Conservation (phyloP, 192 early-diverging fungal genomes). For the Spizellomyces sp. region DNA sequence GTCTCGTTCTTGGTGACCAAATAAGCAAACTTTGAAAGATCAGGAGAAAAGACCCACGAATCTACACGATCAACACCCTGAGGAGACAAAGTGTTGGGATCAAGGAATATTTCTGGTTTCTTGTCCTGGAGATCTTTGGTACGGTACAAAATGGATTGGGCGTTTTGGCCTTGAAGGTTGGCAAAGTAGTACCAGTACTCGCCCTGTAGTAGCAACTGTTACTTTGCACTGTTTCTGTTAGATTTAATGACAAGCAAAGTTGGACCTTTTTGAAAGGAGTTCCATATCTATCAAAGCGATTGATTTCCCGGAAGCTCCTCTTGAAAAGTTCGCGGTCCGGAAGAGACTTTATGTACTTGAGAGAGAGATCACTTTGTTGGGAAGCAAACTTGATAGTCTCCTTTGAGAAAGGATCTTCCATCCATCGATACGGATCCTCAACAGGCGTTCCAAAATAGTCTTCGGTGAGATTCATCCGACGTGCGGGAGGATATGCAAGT, state of each 20-base stretch:
- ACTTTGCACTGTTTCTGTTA: too few relatives aligned
- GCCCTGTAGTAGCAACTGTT: slow-evolving; percentile 23
- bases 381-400: slow-evolving; percentile 64
- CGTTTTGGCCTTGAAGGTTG: slow-evolving; percentile 53
- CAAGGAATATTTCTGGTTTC: slow-evolving; percentile 47
- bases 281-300: slow-evolving; percentile 54
- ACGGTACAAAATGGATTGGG: slow-evolving; percentile 59
- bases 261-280: slow-evolving; percentile 45
- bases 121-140: slow-evolving; percentile 43
- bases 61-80: slow-evolving; percentile 22
- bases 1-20: slow-evolving; percentile 32
- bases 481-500: slow-evolving; percentile 8
- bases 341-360: slow-evolving; percentile 34
- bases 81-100: slow-evolving; percentile 21
- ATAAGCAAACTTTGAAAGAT: slow-evolving; percentile 23
- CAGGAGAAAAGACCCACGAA: slow-evolving; percentile 10
- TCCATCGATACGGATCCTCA: slow-evolving; percentile 61
- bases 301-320: slow-evolving; percentile 46
- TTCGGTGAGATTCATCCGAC: slow-evolving; percentile 7
- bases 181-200: slow-evolving; percentile 62
- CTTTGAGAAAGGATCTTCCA: slow-evolving; percentile 62
- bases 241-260: too few relatives aligned
- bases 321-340: slow-evolving; percentile 29
- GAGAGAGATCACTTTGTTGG: slow-evolving; percentile 54
- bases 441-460: slow-evolving; percentile 31